phyloP scores from a whole-genome alignment of 2,329 filamentous ascomycete species.

The Alternaria gansuensis region DNA sequence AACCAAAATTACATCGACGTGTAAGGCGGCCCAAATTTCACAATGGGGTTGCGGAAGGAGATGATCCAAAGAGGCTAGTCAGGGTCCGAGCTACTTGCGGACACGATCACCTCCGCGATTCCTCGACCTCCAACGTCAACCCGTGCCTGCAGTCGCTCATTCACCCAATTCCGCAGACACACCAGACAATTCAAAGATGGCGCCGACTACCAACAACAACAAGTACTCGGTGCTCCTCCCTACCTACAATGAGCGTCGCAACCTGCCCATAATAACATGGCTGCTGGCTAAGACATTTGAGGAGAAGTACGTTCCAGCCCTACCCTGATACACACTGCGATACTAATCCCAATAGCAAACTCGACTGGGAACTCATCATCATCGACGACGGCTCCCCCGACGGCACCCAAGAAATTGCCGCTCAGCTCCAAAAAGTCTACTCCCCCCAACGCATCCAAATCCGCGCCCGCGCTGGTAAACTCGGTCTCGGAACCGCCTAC shows the following conservation, averaged over 20 bases:
- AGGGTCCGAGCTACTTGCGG: slow-evolving; percentile 32
- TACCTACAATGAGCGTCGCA: slow-evolving; percentile 97
- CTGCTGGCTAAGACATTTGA: slow-evolving; percentile 91
- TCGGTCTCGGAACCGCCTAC: slow-evolving; percentile 96
- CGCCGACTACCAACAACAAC: slow-evolving; percentile 61
- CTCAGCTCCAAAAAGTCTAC: slow-evolving; percentile 90
- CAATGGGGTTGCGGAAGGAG: slow-evolving; percentile 19
- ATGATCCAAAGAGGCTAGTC: slow-evolving; percentile 34
- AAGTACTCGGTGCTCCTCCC: slow-evolving; percentile 98
- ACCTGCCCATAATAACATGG: slow-evolving; percentile 95
- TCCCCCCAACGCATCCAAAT: slow-evolving; percentile 77
- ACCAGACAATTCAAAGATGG: slow-evolving; percentile 37
- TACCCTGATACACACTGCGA: slow-evolving; percentile 4
- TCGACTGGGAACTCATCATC: slow-evolving; percentile 97
- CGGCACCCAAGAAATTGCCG: slow-evolving; percentile 88
- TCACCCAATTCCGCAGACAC: slow-evolving; percentile 29
- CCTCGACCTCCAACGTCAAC: slow-evolving; percentile 23
- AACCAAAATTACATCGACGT: neutral
- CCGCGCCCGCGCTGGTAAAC: slow-evolving; percentile 89
- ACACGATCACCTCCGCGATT: slow-evolving; percentile 40
- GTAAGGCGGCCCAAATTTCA: neutral
- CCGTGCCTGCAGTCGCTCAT: slow-evolving; percentile 44
- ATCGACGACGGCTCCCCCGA: slow-evolving; percentile 98
- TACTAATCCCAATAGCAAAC: slow-evolving; percentile 66
- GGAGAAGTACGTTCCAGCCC: slow-evolving; percentile 70